Percentiles rank a stretch among this genome's conserved stretches.
phyloP scores from a whole-genome alignment of 2,329 filamentous ascomycete species.

The Aureobasidium subglaciale region DNA sequence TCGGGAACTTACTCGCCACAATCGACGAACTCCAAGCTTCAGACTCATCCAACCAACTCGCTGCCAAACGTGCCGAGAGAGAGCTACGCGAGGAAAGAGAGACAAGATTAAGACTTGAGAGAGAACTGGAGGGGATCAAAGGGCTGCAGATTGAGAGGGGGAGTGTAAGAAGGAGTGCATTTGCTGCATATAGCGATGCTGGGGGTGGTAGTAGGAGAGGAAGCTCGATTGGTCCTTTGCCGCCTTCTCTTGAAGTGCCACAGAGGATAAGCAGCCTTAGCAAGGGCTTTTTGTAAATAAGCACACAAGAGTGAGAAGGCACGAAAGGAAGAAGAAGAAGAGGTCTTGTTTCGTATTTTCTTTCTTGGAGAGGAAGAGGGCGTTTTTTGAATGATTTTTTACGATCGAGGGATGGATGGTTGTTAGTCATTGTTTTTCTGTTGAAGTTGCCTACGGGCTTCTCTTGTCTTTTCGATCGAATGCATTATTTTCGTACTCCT shows the following conservation, averaged over 20 bases:
- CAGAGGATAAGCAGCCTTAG: conserved; percentile 37
- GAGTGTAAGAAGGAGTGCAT: conserved; percentile 24
- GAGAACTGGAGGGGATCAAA: conserved; percentile 81
- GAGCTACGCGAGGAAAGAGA: conserved; percentile 86
- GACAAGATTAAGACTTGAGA: conserved; percentile 71
- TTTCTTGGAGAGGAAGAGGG: background rate
- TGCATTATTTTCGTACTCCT: background rate
- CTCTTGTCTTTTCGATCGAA: background rate
- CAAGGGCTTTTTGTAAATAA: conserved; percentile 45
- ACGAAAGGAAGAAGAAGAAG: background rate
- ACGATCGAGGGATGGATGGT: background rate
- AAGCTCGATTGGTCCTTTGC: conserved; percentile 33
- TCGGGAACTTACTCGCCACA: conserved; percentile 77
- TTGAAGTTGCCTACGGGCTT: background rate
- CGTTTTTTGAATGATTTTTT: background rate
- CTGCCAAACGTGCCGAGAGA: conserved; percentile 76
- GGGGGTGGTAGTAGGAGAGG: conserved; percentile 38
- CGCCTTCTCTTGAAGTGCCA: conserved; percentile 30
- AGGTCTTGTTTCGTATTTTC: background rate
- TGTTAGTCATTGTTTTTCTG: background rate
- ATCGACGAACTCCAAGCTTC: conserved; percentile 91
- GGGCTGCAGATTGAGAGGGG: conserved; percentile 58
- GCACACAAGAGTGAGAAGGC: background rate
- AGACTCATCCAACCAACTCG: conserved; percentile 74
- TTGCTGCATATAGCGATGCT: conserved; percentile 37